These are phyloP conservation scores for Argentina anserina DNA, from an alignment of 306 rosid species.

Conservation along the genomic window DNA sequence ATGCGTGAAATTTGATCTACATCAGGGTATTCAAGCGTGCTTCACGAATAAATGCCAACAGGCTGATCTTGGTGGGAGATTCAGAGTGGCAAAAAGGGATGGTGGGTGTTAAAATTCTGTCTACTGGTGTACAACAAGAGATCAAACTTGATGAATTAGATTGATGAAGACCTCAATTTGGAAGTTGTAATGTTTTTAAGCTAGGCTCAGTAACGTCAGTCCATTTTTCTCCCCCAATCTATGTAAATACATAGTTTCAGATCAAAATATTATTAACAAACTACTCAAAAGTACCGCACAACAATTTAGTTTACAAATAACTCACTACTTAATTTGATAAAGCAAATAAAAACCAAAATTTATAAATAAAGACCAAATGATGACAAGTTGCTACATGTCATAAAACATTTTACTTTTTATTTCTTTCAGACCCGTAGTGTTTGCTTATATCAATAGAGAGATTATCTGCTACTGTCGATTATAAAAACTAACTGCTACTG, in stretches of 20 bases:
- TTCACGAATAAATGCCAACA: slow-evolving; percentile 61
- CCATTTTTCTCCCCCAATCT: neutral
- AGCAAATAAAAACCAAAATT: too few relatives aligned
- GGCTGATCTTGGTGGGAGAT: slow-evolving; percentile 77
- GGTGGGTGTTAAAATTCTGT: slow-evolving; percentile 77
- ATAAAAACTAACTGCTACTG: too few relatives aligned
- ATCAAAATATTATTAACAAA: neutral
- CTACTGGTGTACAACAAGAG: slow-evolving; percentile 83
- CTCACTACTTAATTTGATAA: too few relatives aligned
- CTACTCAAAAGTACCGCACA: too few relatives aligned
- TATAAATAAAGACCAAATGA: too few relatives aligned
- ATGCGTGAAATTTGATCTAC: slow-evolving; percentile 12
- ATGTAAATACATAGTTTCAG: neutral
- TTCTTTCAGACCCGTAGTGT: too few relatives aligned
- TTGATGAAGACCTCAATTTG: slow-evolving; percentile 29
- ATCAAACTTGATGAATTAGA: slow-evolving; percentile 76
- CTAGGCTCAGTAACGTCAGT: neutral
- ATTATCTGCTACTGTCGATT: too few relatives aligned
- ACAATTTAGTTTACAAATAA: too few relatives aligned
- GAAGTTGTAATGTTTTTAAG: neutral
- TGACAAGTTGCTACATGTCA: too few relatives aligned
- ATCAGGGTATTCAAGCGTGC: slow-evolving; percentile 91
- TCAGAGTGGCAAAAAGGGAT: slow-evolving; percentile 92
- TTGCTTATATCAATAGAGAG: too few relatives aligned
- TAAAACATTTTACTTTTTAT: too few relatives aligned